These are phyloP conservation scores for Xylaria palmicola DNA, from an alignment of 495 filamentous ascomycete genomes.

Conservation along the genomic window DNA sequence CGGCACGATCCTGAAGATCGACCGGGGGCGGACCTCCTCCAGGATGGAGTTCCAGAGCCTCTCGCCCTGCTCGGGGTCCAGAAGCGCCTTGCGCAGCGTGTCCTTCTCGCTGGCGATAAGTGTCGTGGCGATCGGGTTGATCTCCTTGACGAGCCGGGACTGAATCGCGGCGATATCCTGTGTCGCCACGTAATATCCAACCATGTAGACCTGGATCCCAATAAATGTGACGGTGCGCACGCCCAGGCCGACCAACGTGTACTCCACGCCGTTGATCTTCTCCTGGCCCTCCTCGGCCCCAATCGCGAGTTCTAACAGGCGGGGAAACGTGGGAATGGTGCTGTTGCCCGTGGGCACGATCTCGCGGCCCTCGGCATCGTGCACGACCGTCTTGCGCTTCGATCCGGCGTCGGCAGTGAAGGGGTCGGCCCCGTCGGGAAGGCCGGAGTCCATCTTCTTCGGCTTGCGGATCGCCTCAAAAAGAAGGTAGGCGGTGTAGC, in stretches of 20 bases:
- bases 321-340: constrained; percentile 78
- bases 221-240: constrained; percentile 87
- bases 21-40: constrained; percentile 57
- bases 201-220: constrained; percentile 90
- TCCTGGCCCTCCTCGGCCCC: constrained; percentile 31
- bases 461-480: constrained; percentile 35
- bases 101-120: constrained; percentile 78
- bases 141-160: constrained; percentile 44
- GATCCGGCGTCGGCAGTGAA: constrained; percentile 39
- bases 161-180: constrained; percentile 64
- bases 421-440: constrained; percentile 41
- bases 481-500: constrained; percentile 45
- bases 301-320: constrained; percentile 61
- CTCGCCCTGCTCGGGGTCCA: constrained; percentile 66
- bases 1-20: constrained; percentile 75
- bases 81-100: constrained; percentile 61
- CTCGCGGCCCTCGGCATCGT: constrained; percentile 57
- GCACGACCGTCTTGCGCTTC: constrained; percentile 56
- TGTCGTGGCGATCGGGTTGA: constrained; percentile 70
- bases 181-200: constrained; percentile 84
- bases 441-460: constrained; percentile 45
- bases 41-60: constrained; percentile 73
- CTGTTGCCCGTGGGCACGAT: constrained; percentile 79
- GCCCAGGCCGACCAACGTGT: constrained; percentile 83
- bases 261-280: constrained; percentile 56